A percentile compares a stretch with the other conserved stretches of the same genome.
Evolutionary conservation across 1,139 yeast species (phyloP).

Genomic region (Saccharomycopsis hybrid): DNA sequence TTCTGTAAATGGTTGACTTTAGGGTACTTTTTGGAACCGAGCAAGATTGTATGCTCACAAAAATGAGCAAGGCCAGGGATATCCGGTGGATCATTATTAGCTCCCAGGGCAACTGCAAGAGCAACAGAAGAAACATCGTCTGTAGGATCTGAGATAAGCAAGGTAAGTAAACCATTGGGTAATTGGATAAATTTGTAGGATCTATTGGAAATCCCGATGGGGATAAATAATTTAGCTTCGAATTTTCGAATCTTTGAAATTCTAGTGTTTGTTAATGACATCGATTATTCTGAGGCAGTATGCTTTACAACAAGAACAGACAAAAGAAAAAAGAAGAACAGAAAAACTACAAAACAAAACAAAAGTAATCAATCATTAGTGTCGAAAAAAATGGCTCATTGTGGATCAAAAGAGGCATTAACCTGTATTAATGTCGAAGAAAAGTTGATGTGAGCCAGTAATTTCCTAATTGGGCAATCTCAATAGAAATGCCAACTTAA

Average conservation of each 20-base stretch:
- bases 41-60: constrained; percentile 62
- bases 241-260: not conserved
- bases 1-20: constrained; percentile 41
- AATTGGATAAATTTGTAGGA: constrained; percentile 40
- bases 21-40: constrained; percentile 52
- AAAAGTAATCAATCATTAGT: too few relatives aligned
- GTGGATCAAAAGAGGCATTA: too few relatives aligned
- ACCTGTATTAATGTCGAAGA: too few relatives aligned
- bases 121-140: constrained; percentile 41
- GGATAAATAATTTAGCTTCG: constrained; percentile 12
- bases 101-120: constrained; percentile 54
- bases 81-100: constrained; percentile 52
- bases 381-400: too few relatives aligned
- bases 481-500: too few relatives aligned
- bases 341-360: too few relatives aligned
- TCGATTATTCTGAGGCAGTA: not conserved
- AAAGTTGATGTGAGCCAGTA: too few relatives aligned
- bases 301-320: too few relatives aligned
- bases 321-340: too few relatives aligned
- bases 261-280: not conserved
- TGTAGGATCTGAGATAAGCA: constrained; percentile 54
- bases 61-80: constrained; percentile 64
- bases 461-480: too few relatives aligned
- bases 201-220: constrained; percentile 27
- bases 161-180: constrained; percentile 45